Conservation (phyloP, 2,329 filamentous ascomycete species). For the Talaromyces marneffei region DNA sequence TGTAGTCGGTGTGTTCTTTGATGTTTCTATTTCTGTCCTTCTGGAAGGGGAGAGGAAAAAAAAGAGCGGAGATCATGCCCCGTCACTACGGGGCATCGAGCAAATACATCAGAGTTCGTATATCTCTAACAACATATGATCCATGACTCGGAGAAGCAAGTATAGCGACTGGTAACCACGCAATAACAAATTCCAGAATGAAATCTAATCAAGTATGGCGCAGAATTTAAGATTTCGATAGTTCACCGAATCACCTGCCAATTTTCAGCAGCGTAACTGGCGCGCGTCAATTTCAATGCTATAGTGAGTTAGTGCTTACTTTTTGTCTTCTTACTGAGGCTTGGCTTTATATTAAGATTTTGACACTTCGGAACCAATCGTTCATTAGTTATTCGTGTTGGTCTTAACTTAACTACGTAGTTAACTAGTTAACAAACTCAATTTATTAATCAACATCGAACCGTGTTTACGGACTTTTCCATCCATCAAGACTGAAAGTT, state of each 20-base stretch:
- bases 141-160: background rate
- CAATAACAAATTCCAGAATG: background rate
- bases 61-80: background rate
- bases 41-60: too few relatives aligned
- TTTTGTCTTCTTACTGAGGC: background rate
- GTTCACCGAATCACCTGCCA: background rate
- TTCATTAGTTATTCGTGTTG: too few relatives aligned
- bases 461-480: too few relatives aligned
- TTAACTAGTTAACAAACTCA: background rate
- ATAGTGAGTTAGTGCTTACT: background rate
- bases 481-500: too few relatives aligned
- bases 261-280: background rate
- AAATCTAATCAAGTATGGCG: background rate
- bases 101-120: background rate
- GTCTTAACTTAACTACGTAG: too few relatives aligned
- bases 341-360: background rate
- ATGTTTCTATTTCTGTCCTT: too few relatives aligned
- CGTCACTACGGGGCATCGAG: background rate
- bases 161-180: background rate
- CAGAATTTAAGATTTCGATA: background rate
- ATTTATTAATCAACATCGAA: too few relatives aligned
- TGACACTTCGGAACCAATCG: background rate
- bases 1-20: background rate
- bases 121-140: background rate
- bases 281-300: background rate